phyloP scores from a whole-genome alignment of 2,329 filamentous ascomycete species.

The Cladosporium cucumerinum region DNA sequence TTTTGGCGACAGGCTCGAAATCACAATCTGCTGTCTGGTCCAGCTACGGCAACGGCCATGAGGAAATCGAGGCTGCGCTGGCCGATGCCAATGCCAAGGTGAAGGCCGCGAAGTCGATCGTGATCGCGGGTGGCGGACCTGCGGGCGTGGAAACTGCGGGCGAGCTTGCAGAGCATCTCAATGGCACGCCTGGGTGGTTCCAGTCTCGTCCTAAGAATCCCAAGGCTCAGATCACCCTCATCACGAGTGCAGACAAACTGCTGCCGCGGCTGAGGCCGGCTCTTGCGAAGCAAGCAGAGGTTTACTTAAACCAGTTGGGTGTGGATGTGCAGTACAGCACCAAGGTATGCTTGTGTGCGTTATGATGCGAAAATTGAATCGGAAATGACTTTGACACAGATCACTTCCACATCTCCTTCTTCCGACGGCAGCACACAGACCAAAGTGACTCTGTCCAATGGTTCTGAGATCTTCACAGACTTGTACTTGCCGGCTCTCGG shows the following conservation, averaged over 20 bases:
- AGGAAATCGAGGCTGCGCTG: constrained; percentile 27
- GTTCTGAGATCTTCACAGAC: constrained; percentile 45
- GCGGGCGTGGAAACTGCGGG: constrained; percentile 39
- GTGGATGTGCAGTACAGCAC: constrained; percentile 41
- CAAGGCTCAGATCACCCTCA: constrained; percentile 42
- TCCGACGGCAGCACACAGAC: constrained; percentile 24
- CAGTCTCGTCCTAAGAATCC: constrained; percentile 31
- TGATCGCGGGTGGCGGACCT: constrained; percentile 38
- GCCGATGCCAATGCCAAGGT: constrained; percentile 29
- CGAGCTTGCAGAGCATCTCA: constrained; percentile 35
- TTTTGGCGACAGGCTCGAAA: constrained; percentile 52
- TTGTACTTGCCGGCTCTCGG: constrained; percentile 52
- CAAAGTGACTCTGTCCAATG: constrained; percentile 33
- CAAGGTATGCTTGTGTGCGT: constrained; percentile 28
- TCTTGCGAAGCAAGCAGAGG: constrained; percentile 41
- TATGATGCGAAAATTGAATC: neutral
- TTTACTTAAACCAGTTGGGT: constrained; percentile 41
- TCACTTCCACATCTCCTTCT: constrained; percentile 12
- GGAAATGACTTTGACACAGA: neutral
- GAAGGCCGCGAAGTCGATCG: constrained; percentile 34
- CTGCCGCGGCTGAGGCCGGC: constrained; percentile 40
- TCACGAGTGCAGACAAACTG: constrained; percentile 39
- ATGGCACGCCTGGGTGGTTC: constrained; percentile 43
- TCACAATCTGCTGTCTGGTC: constrained; percentile 43
- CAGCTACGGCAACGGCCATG: constrained; percentile 32